phyloP scores from a whole-genome alignment of 805 yeast genomes.

The Saccharomyces mikatae region DNA sequence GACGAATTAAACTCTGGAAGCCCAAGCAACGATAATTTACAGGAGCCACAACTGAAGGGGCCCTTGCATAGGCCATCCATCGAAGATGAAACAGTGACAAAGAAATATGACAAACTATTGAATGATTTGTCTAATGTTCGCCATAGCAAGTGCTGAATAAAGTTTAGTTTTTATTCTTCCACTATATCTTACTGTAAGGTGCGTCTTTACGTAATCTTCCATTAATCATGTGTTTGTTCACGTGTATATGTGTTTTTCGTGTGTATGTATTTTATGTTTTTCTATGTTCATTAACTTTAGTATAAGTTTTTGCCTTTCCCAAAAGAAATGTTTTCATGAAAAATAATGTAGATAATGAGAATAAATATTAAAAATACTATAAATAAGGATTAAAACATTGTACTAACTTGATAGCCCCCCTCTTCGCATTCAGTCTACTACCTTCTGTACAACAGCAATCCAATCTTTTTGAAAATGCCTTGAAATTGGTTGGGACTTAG shows the following conservation, averaged over 20 bases:
- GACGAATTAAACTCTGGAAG: neutral
- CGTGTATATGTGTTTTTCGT: neutral
- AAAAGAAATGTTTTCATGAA: neutral
- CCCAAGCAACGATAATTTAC: neutral
- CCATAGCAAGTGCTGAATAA: conserved; percentile 34
- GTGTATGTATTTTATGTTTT: neutral
- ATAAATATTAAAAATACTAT: neutral
- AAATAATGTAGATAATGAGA: neutral
- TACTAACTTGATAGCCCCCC: neutral
- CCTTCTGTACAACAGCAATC: neutral
- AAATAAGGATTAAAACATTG: neutral
- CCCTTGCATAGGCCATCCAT: neutral
- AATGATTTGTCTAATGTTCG: conserved; percentile 60
- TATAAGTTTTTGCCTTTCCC: neutral
- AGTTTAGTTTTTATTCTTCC: neutral
- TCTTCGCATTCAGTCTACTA: neutral
- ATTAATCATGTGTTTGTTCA: neutral
- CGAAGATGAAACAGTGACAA: conserved; percentile 44
- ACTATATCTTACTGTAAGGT: neutral
- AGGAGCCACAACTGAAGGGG: neutral
- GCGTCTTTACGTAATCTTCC: neutral
- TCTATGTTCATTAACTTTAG: neutral
- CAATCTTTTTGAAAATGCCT: conserved; percentile 6
- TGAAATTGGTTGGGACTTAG: conserved; percentile 9
- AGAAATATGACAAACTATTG: conserved; percentile 60